Conservation (phyloP, 352 stramenopile genomes). For the Globisporangium acanthophoron region DNA sequence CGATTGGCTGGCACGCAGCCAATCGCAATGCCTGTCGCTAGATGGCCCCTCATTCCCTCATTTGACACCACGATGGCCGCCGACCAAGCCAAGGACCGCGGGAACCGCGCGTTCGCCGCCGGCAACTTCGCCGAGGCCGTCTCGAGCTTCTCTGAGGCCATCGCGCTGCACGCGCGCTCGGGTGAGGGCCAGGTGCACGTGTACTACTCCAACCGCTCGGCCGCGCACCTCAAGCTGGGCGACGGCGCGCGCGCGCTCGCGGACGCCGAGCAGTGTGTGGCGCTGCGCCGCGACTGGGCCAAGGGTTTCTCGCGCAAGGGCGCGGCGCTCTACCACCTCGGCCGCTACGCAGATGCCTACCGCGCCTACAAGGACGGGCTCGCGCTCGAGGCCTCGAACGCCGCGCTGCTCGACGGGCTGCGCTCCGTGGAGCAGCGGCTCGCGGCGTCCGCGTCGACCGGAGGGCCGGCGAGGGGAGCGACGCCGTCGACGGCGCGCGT, state of each 20-base stretch:
- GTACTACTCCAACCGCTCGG: conserved; percentile 84
- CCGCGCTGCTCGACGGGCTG: conserved; percentile 65
- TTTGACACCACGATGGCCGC: conserved; percentile 43
- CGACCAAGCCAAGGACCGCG: conserved; percentile 85
- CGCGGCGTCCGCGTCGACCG: conserved; percentile 14
- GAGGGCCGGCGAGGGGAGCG: not conserved
- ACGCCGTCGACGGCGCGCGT: conserved; percentile 8
- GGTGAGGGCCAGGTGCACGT: conserved; percentile 42
- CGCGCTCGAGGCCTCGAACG: conserved; percentile 50
- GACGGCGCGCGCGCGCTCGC: conserved; percentile 57
- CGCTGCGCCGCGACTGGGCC: conserved; percentile 69
- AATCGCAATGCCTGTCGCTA: too few relatives aligned
- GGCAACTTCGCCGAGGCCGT: conserved; percentile 67
- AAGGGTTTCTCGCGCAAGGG: conserved; percentile 88
- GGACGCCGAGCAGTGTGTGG: conserved; percentile 78
- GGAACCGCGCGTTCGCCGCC: conserved; percentile 73
- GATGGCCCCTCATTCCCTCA: too few relatives aligned
- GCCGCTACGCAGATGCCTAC: conserved; percentile 63
- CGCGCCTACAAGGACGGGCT: conserved; percentile 79
- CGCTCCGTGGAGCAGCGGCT: conserved; percentile 53
- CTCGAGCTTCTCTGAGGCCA: conserved; percentile 70
- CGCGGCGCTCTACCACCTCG: conserved; percentile 60
- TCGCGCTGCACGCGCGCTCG: conserved; percentile 46
- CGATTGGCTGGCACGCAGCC: too few relatives aligned
- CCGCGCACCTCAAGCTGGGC: conserved; percentile 72